Evolutionary conservation across 1,139 yeast genomes (phyloP), one percentile per base, ranked within the genome.

Genomic region (Blastobotrys petasosporus): DNA sequence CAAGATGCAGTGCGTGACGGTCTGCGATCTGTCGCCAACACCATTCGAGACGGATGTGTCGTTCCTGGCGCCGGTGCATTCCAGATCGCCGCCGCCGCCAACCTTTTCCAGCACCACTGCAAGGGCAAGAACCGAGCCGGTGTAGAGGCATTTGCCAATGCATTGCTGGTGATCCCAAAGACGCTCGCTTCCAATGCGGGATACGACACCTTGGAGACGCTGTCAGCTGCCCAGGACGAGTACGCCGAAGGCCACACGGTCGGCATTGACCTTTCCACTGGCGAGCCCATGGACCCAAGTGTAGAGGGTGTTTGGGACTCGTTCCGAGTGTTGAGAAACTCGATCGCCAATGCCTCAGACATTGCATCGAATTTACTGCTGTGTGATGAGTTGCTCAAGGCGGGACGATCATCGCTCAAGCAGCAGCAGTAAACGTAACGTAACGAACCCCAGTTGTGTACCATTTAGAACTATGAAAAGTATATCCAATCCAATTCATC

Each of bases 1-100:
- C 88, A 90, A 65, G 98, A 94, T 64, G 97, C 98, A 0, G 88
- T 94, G 13, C 80, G 98, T 63, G 98, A 94, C 65, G 99, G 99
- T 32, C 74, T 94, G 51, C 80, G 98, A 59, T 88, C 97, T 2
- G 97, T 94, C 16, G 81, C 95, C 44, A 94, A 94, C 62, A 94
- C 92, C 29, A 71, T 94, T 46, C 84, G 81, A 61, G 99, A 94
- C 66, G 77, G 80, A 57, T 71, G 84, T 40, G 82, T 94, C 41
- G 81, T 94, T 43, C 97, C 98, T 5, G 99, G 99, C 50, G 98
- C 94, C 1, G 99, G 99, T 49, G 92, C 98, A 2, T 94, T 83
- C 68, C 94, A 83, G 71, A 74, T 94, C 62, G 81, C 94, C 45
- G 85, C 92, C 50, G 76, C 87, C 48, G 76, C 81, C 58, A 77